phyloP scores from a whole-genome alignment of 352 stramenopile species.

The Phytophthora cactorum region DNA sequence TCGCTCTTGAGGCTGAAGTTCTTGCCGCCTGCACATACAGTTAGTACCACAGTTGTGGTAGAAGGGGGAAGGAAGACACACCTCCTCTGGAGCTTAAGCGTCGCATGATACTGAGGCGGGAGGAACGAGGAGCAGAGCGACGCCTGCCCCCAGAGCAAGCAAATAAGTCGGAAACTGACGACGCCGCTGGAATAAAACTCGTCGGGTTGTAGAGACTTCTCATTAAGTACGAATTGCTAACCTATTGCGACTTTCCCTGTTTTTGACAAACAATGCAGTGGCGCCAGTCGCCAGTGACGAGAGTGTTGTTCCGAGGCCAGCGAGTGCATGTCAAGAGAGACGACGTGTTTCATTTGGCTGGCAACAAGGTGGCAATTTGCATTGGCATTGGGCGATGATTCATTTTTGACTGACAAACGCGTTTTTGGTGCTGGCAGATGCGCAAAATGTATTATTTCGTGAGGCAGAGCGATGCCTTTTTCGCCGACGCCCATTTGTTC shows the following conservation, averaged over 20 bases:
- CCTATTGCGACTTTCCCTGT: not conserved
- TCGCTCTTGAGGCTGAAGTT: constrained; percentile 86
- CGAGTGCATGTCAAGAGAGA: constrained; percentile 87
- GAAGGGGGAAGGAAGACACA: constrained; percentile 19
- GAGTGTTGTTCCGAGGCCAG: constrained; percentile 68
- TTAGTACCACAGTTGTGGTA: constrained; percentile 7
- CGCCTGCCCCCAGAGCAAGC: not conserved
- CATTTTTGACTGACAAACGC: not conserved
- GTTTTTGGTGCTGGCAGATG: constrained; percentile 41
- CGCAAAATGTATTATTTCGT: constrained; percentile 86
- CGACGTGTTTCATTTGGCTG: constrained; percentile 79
- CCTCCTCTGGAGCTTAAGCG: constrained; percentile 64
- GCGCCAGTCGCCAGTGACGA: constrained; percentile 59
- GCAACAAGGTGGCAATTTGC: constrained; percentile 72
- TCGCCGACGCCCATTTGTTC: constrained; percentile 55
- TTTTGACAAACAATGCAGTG: constrained; percentile 3
- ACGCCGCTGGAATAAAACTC: constrained; percentile 13
- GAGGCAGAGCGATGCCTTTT: constrained; percentile 69
- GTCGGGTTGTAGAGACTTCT: constrained; percentile 18
- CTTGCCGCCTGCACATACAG: constrained; percentile 42
- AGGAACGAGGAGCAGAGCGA: not conserved
- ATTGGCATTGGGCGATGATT: not conserved
- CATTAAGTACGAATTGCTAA: constrained; percentile 30
- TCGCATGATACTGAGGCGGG: constrained; percentile 38
- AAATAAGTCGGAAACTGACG: constrained; percentile 18